Evolutionary conservation across 305 asterid genomes (phyloP).

Genomic region (Fraxinus sp.): DNA sequence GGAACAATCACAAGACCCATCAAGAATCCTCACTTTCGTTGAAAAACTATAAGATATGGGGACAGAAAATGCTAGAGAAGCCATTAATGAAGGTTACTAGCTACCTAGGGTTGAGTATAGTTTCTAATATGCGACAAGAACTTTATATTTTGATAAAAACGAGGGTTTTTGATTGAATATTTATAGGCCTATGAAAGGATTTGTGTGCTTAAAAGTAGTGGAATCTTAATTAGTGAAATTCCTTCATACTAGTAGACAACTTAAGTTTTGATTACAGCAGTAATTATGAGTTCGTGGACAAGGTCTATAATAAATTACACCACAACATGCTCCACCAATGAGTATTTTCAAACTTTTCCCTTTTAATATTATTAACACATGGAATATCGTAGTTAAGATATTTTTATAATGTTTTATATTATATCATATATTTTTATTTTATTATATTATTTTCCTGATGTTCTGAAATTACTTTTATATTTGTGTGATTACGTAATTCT

Average conservation of each 20-base stretch:
- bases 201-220: constrained; percentile 17
- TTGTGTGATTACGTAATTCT: not conserved
- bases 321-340: not conserved
- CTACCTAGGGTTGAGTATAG: not conserved
- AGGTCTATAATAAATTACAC: not conserved
- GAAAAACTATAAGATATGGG: constrained; percentile 24
- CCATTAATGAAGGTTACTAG: constrained; percentile 37
- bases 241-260: constrained; percentile 47
- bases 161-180: constrained; percentile 22
- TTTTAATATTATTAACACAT: not conserved
- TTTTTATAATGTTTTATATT: not conserved
- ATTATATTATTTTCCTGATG: not conserved
- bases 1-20: constrained; percentile 2
- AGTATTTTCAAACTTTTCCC: not conserved
- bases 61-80: constrained; percentile 41
- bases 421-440: not conserved
- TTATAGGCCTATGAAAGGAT: constrained; percentile 30
- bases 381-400: not conserved
- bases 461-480: not conserved
- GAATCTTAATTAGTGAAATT: constrained; percentile 53
- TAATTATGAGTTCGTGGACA: not conserved
- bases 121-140: not conserved
- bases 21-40: not conserved
- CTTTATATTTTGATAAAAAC: constrained; percentile 6
- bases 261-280: not conserved